Evolutionary conservation across 1,284 basidiomycete species (phyloP).

Genomic region (Heterobasidion occidentale): DNA sequence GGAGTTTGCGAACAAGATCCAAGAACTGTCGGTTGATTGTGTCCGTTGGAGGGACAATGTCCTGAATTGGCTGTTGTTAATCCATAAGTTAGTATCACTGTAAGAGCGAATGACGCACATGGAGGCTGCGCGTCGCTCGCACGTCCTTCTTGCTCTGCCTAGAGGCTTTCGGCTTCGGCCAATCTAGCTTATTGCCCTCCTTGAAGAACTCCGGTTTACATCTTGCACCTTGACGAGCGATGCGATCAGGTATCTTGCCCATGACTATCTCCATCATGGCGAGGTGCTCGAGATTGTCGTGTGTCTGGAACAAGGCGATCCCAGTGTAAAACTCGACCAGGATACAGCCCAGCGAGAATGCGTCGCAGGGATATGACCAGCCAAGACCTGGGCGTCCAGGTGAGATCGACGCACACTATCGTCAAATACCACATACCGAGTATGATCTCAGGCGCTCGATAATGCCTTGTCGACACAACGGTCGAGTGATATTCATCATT

Average conservation of each 20-base stretch:
- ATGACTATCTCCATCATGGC: slow-evolving; percentile 99
- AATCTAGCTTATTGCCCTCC: slow-evolving; percentile 77
- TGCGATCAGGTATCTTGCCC: slow-evolving; percentile 90
- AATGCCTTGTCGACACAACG: slow-evolving; percentile 96
- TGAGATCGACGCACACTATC: slow-evolving; percentile 4
- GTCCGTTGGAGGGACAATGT: slow-evolving; percentile 76
- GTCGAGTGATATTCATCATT: slow-evolving; percentile 98
- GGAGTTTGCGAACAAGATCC: slow-evolving; percentile 79
- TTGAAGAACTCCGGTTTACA: slow-evolving; percentile 93
- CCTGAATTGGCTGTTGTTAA: slow-evolving; percentile 32
- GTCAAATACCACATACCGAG: slow-evolving; percentile 53
- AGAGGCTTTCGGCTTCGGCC: slow-evolving; percentile 82
- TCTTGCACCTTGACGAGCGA: slow-evolving; percentile 62
- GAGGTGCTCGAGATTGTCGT: slow-evolving; percentile 97
- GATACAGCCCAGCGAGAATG: slow-evolving; percentile 98
- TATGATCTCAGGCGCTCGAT: slow-evolving; percentile 98
- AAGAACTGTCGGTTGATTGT: slow-evolving; percentile 74
- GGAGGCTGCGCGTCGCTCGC: slow-evolving; percentile 72
- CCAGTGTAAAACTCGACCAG: slow-evolving; percentile 99
- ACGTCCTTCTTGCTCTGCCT: slow-evolving; percentile 95
- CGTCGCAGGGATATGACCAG: slow-evolving; percentile 98
- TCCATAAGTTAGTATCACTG: neutral
- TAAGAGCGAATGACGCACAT: slow-evolving; percentile 36
- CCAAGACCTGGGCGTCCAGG: slow-evolving; percentile 64
- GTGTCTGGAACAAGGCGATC: slow-evolving; percentile 96